These are phyloP conservation scores for Trametes versicolor DNA, from an alignment of 1,284 basidiomycete genomes.

Conservation along the genomic window DNA sequence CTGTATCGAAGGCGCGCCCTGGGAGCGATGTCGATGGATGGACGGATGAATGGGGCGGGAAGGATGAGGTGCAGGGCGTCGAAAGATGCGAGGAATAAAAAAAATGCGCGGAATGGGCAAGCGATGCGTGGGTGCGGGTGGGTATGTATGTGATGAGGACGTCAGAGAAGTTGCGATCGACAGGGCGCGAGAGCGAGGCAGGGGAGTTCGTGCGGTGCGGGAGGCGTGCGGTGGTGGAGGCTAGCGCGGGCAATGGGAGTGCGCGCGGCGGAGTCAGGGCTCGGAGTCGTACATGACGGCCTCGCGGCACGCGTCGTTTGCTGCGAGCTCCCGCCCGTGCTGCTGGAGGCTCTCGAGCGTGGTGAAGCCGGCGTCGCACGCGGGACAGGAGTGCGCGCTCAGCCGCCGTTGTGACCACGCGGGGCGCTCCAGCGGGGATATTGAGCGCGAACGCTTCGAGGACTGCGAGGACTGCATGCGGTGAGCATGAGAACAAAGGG, in stretches of 20 bases:
- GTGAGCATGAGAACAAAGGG: conserved; percentile 23
- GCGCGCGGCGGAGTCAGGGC: conserved; percentile 43
- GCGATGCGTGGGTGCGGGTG: conserved; percentile 28
- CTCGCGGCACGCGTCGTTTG: conserved; percentile 72
- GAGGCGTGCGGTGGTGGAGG: conserved; percentile 22
- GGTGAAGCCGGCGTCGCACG: conserved; percentile 73
- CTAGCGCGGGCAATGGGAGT: not conserved
- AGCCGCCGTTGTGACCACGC: conserved; percentile 38
- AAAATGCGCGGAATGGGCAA: conserved; percentile 32
- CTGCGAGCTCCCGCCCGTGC: conserved; percentile 61
- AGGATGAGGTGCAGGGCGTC: conserved; percentile 3
- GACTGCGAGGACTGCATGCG: conserved; percentile 55
- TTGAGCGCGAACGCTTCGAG: conserved; percentile 51
- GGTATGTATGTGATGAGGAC: conserved; percentile 33
- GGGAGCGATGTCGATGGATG: conserved; percentile 11
- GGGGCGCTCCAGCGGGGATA: conserved; percentile 26
- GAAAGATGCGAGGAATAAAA: conserved; percentile 31
- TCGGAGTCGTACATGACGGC: conserved; percentile 80
- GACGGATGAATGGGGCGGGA: conserved; percentile 5
- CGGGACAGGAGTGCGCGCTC: conserved; percentile 62
- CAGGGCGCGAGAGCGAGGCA: conserved; percentile 26
- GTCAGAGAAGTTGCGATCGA: conserved; percentile 33
- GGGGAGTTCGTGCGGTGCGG: conserved; percentile 19
- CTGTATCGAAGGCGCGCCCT: conserved; percentile 16
- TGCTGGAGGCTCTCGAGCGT: conserved; percentile 63